Evolutionary conservation across 768 basidiomycete species (phyloP).

Genomic region (Leccinum variicolor): DNA sequence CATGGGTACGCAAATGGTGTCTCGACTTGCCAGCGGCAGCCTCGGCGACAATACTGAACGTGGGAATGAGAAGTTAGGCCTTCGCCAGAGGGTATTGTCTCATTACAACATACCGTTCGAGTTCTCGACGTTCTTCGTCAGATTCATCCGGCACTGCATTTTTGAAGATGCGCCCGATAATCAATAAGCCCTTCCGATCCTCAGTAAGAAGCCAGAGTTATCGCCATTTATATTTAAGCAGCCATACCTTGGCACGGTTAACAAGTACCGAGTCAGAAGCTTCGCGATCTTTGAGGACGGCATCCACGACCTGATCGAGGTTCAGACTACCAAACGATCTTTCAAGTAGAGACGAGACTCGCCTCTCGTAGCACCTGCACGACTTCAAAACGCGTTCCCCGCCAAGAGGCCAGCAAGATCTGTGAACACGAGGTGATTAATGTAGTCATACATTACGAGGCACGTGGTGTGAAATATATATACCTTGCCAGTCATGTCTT

Average conservation of each 20-base stretch:
- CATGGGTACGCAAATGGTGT: slow-evolving; percentile 37
- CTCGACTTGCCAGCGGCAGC: slow-evolving; percentile 74
- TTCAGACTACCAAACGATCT: slow-evolving; percentile 3
- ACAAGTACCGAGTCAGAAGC: slow-evolving; percentile 67
- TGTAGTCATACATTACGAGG: not conserved
- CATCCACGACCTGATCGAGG: slow-evolving; percentile 62
- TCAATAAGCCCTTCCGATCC: slow-evolving; percentile 65
- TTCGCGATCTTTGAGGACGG: slow-evolving; percentile 78
- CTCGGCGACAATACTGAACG: slow-evolving; percentile 76
- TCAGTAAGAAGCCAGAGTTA: not conserved
- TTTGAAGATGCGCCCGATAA: slow-evolving; percentile 91
- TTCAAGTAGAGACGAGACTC: not conserved
- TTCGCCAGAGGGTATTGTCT: not conserved
- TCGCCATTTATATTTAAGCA: not conserved
- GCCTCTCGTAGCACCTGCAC: slow-evolving; percentile 82
- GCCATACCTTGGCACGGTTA: slow-evolving; percentile 78
- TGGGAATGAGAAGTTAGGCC: slow-evolving; percentile 1
- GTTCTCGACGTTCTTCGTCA: slow-evolving; percentile 89
- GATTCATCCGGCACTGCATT: slow-evolving; percentile 80
- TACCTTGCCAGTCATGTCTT: slow-evolving; percentile 91
- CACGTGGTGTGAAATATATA: slow-evolving; percentile 2
- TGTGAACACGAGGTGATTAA: slow-evolving; percentile 21
- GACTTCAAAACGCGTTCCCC: slow-evolving; percentile 94
- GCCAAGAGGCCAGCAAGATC: slow-evolving; percentile 97
- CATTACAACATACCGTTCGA: slow-evolving; percentile 69